Conservation (phyloP, 306 rosid species). For the Quercus mongolica region DNA sequence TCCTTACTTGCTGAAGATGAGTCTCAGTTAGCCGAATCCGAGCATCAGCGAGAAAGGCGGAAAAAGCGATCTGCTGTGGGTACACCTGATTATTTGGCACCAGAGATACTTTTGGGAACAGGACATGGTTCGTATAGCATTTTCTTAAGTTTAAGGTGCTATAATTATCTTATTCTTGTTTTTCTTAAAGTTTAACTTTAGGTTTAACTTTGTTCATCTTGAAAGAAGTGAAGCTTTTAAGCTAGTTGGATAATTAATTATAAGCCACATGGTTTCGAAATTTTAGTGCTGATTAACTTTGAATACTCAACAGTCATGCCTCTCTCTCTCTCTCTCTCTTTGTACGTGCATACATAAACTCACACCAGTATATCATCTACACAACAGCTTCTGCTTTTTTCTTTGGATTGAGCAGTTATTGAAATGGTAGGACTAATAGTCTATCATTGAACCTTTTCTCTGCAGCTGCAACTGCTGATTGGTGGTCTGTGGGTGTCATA, state of each 20-base stretch:
- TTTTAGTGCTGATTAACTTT: neutral
- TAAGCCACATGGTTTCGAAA: neutral
- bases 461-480: constrained; percentile 90
- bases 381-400: neutral
- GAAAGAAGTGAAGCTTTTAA: constrained; percentile 9
- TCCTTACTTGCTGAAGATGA: constrained; percentile 79
- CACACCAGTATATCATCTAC: neutral
- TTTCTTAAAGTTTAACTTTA: constrained; percentile 6
- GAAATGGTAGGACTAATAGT: neutral
- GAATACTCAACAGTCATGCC: neutral
- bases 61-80: constrained; percentile 98
- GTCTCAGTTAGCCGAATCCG: constrained; percentile 50
- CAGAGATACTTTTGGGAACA: constrained; percentile 98
- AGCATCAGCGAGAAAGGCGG: constrained; percentile 80
- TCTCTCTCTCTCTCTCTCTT: neutral
- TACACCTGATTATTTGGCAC: constrained; percentile 98
- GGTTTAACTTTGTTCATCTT: constrained; percentile 18
- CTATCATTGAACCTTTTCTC: constrained; percentile 2
- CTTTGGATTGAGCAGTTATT: constrained; percentile 9
- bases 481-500: constrained; percentile 99
- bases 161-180: constrained; percentile 28
- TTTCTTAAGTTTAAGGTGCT: constrained; percentile 56
- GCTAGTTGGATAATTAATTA: neutral
- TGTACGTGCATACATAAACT: neutral
- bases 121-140: constrained; percentile 92